phyloP scores from a whole-genome alignment of 176 grass and related monocot genomes.

The Oryza punctata region DNA sequence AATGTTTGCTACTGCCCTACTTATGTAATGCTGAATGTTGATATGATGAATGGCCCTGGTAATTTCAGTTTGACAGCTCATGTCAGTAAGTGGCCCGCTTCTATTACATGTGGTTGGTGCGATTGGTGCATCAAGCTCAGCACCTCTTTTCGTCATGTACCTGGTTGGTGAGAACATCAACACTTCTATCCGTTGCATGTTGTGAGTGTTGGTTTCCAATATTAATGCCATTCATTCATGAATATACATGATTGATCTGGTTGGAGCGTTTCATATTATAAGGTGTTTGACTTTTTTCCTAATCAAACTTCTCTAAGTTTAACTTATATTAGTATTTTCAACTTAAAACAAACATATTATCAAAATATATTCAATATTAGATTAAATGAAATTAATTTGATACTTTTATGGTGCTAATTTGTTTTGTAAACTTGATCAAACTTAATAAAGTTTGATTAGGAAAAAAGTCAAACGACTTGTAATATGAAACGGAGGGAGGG shows the following conservation, averaged over 20 bases:
- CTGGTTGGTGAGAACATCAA: constrained; percentile 39
- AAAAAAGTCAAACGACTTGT: too few relatives aligned
- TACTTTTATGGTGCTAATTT: too few relatives aligned
- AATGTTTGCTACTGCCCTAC: background rate
- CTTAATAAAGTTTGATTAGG: too few relatives aligned
- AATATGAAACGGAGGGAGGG: too few relatives aligned
- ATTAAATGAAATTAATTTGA: too few relatives aligned
- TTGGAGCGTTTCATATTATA: constrained; percentile 9
- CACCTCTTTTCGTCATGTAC: background rate
- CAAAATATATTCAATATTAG: too few relatives aligned
- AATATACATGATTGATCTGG: background rate
- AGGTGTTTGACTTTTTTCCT: too few relatives aligned
- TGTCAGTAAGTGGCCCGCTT: constrained; percentile 3
- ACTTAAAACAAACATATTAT: too few relatives aligned
- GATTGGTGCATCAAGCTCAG: constrained; percentile 4
- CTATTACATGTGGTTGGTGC: constrained; percentile 21
- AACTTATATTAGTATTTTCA: too few relatives aligned
- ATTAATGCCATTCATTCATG: background rate
- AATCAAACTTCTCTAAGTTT: too few relatives aligned
- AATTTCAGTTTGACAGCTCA: constrained; percentile 7
- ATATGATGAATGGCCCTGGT: constrained; percentile 21
- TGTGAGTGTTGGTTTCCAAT: constrained; percentile 2
- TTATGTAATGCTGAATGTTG: background rate
- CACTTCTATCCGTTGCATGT: constrained; percentile 27
- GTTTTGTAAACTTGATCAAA: too few relatives aligned